Base-by-base conservation (phyloP, 163 green algal genomes). In the Trebouxiophyceae sp. region DNA sequence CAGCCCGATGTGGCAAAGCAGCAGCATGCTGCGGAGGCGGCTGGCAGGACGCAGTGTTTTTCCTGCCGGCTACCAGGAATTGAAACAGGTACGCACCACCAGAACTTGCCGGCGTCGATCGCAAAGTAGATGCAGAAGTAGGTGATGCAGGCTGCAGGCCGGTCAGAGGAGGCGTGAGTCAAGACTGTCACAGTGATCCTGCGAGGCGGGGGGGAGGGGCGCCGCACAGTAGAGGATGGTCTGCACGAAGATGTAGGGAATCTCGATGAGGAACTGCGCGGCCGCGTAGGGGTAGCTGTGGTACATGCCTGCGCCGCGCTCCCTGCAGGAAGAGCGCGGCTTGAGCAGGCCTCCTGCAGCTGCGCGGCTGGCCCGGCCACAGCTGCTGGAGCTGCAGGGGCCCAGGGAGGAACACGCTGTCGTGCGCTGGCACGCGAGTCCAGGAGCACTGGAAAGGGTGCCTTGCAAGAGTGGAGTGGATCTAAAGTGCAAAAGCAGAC, bases 71-170 rank as follows among this genome's bases (percentile, higher is more conserved):
- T n/a, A n/a, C n/a, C n/a, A n/a, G n/a, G n/a, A n/a, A n/a, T n/a
- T n/a, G 39, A 50, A 26, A 27, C 5, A 23, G 50, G 57, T 31
- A 54, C 23, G 12, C 2, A 50, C 4, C 3, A 44, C 22, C 55
- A n/a, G 34, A 29, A 27, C 63, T 4, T 39, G 55, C 63, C 63
- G 4, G 63, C 63, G 8, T 69, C 24, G 32, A 74, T 74, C 65
- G 81, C 60, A 45, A 89, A 89, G 4, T 74, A 58, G 30, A 87
- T 78, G 58, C 85, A 75, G 54, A 67, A 67, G 69, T 86, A 88
- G 39, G 39, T 66, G 60, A 50, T 63, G 57, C 29, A 46, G 26
- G 39, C n/a, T n/a, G n/a, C n/a, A n/a, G n/a, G n/a, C n/a, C n/a
- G n/a, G n/a, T n/a, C n/a, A n/a, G n/a, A n/a, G n/a, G n/a, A n/a